Percentiles rank a stretch among this genome's conserved stretches.
phyloP scores from a whole-genome alignment of 306 rosid genomes.

The Ammopiptanthus mongolicus region DNA sequence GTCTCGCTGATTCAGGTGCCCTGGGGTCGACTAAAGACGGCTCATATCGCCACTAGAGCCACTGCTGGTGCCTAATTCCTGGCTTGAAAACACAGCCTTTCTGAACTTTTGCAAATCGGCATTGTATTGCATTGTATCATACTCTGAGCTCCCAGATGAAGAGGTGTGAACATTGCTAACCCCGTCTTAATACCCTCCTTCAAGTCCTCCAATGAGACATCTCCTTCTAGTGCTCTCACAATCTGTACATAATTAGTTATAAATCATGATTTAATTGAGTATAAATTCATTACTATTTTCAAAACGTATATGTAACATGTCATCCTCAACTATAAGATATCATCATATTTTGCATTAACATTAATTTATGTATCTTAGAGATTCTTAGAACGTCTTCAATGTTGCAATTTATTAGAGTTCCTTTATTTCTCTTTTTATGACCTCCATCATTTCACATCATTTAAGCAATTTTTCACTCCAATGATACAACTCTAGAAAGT shows the following conservation, averaged over 20 bases:
- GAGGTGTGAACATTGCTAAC: not conserved
- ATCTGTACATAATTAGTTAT: constrained; percentile 32
- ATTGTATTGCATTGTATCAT: constrained; percentile 49
- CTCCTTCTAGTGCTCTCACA: constrained; percentile 74
- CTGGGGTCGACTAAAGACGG: not conserved
- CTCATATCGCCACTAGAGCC: constrained; percentile 44
- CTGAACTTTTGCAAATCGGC: constrained; percentile 59
- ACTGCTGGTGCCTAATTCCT: constrained; percentile 43
- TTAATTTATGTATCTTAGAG: not conserved
- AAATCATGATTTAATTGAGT: not conserved
- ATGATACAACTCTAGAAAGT: too few species aligned
- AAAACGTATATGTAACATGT: not conserved
- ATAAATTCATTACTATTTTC: not conserved
- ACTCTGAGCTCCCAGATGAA: constrained; percentile 46
- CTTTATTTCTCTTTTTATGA: too few species aligned
- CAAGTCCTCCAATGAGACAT: constrained; percentile 61
- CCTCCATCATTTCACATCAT: too few species aligned
- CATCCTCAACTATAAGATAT: not conserved
- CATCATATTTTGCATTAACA: too few species aligned
- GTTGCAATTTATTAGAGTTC: too few species aligned
- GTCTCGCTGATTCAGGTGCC: not conserved
- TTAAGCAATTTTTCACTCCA: too few species aligned
- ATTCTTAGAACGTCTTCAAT: too few species aligned
- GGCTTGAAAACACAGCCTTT: constrained; percentile 47
- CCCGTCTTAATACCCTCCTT: constrained; percentile 44